Percentiles rank a stretch among this genome's conserved stretches.
Conservation (phyloP, 179 eudicot genomes). For the Corrigiola litoralis region DNA sequence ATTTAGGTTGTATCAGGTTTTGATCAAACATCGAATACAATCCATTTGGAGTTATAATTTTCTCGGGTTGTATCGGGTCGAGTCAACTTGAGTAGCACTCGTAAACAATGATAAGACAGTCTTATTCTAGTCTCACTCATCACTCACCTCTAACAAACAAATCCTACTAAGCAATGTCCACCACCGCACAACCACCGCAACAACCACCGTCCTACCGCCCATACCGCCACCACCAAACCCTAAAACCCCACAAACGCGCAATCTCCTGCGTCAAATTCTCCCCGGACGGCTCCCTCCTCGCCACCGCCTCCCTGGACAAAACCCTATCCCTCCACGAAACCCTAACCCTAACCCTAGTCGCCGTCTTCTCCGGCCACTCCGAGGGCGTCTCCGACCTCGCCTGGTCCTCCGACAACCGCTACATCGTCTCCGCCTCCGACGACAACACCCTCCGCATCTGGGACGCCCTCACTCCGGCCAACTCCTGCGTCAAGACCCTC, state of each 20-base stretch:
- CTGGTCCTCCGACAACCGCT: conserved; percentile 83
- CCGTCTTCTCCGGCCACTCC: conserved; percentile 63
- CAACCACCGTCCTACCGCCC: conserved; percentile 45
- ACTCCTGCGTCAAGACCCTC: conserved; percentile 64
- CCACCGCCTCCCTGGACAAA: conserved; percentile 87
- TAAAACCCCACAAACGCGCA: conserved; percentile 54
- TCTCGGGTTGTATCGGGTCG: no score
- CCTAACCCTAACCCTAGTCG: conserved; percentile 53
- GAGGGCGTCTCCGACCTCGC: conserved; percentile 81
- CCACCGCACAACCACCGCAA: conserved; percentile 23
- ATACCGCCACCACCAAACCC: conserved; percentile 60
- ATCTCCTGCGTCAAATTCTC: conserved; percentile 87
- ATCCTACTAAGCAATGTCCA: conserved; percentile 10
- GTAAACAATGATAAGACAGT: no score
- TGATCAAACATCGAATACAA: no score
- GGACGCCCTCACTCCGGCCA: conserved; percentile 50
- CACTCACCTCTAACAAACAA: no score
- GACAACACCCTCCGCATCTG: conserved; percentile 78
- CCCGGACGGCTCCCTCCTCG: conserved; percentile 68
- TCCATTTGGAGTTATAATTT: no score
- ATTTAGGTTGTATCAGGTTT: no score
- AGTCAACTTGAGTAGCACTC: no score
- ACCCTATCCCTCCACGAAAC: conserved; percentile 61
- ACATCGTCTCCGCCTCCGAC: conserved; percentile 95
- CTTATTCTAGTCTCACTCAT: not conserved